Percentiles rank a stretch among this genome's conserved stretches.
phyloP scores from a whole-genome alignment of 179 eudicot species.

The Corrigiola litoralis region DNA sequence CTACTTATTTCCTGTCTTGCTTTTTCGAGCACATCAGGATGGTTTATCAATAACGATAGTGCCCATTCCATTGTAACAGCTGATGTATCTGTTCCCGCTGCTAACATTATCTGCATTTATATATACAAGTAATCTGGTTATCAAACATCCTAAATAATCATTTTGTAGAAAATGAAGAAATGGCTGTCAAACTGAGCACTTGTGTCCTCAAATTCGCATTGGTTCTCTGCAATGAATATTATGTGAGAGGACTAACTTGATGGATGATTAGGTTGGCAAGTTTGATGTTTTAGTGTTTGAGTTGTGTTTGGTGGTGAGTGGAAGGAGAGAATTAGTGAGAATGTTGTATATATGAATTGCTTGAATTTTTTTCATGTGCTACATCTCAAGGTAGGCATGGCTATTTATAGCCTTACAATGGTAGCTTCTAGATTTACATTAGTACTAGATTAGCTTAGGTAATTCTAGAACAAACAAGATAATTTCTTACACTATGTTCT shows the following conservation, averaged over 20 bases:
- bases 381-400: neutral
- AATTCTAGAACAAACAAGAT: too few species aligned
- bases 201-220: neutral
- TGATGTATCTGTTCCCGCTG: slow-evolving; percentile 33
- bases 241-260: too few species aligned
- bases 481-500: too few species aligned
- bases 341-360: neutral
- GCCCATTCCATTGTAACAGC: slow-evolving; percentile 32
- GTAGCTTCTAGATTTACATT: too few species aligned
- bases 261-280: neutral
- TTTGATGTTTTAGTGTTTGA: neutral
- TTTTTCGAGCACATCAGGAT: slow-evolving; percentile 22
- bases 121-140: neutral
- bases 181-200: neutral
- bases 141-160: too few species aligned
- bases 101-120: slow-evolving; percentile 22
- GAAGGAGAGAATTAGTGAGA: neutral
- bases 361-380: neutral
- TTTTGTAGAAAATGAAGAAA: too few species aligned
- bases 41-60: slow-evolving; percentile 27
- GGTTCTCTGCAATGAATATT: too few species aligned
- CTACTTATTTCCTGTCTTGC: slow-evolving; percentile 24
- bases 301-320: neutral
- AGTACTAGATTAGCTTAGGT: too few species aligned
- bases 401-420: neutral